These are phyloP conservation scores for Bimuria novae-zelandiae DNA, from an alignment of 2,329 filamentous ascomycete genomes.

Conservation along the genomic window DNA sequence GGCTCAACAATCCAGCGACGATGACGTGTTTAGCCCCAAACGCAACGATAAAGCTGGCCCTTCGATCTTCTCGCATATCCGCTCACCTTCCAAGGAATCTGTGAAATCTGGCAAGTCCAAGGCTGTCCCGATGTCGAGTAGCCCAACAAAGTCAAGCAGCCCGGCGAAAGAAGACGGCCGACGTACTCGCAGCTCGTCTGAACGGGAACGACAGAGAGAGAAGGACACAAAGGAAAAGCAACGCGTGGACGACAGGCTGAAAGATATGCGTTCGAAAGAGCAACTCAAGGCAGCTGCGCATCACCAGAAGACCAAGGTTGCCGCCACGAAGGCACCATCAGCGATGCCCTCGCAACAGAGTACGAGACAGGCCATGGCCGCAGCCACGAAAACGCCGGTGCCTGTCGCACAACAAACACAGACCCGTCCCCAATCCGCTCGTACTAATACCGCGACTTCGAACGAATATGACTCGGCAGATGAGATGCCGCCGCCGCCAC, in stretches of 20 bases:
- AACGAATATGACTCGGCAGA: slow-evolving; percentile 51
- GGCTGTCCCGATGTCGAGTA: slow-evolving; percentile 26
- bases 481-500: slow-evolving; percentile 67
- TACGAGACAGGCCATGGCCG: slow-evolving; percentile 25
- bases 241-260: slow-evolving; percentile 65
- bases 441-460: slow-evolving; percentile 38
- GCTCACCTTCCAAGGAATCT: slow-evolving; percentile 43
- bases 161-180: slow-evolving; percentile 46
- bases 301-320: slow-evolving; percentile 46
- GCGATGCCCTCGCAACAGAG: slow-evolving; percentile 43
- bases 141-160: slow-evolving; percentile 34
- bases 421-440: slow-evolving; percentile 28
- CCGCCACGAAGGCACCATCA: slow-evolving; percentile 56
- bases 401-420: slow-evolving; percentile 35
- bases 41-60: slow-evolving; percentile 33
- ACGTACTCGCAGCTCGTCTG: slow-evolving; percentile 63
- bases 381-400: slow-evolving; percentile 56
- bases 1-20: slow-evolving; percentile 35
- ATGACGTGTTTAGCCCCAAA: slow-evolving; percentile 42
- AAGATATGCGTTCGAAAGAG: slow-evolving; percentile 72
- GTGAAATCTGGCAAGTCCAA: slow-evolving; percentile 37
- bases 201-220: slow-evolving; percentile 62
- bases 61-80: slow-evolving; percentile 41
- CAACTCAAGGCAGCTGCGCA: slow-evolving; percentile 64
- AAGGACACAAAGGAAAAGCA: slow-evolving; percentile 65